These are phyloP conservation scores for Talaromyces rugulosus DNA, from an alignment of 2,329 filamentous ascomycete species.

Conservation along the genomic window DNA sequence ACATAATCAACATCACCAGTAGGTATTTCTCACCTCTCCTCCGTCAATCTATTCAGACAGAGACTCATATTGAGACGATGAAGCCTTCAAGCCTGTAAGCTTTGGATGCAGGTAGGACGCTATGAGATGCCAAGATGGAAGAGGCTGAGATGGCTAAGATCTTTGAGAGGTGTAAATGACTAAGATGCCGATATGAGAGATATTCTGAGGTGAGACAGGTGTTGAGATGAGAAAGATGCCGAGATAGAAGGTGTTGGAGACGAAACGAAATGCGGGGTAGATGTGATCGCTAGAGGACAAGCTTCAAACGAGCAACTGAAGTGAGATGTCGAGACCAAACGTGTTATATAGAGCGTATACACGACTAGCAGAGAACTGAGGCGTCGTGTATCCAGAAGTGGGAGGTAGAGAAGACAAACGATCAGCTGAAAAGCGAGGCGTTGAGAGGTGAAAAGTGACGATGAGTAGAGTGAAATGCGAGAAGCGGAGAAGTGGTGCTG, in stretches of 20 bases:
- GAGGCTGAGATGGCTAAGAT: neutral
- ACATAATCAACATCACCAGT: neutral
- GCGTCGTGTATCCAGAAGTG: neutral
- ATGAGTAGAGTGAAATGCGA: no score
- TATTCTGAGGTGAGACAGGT: neutral
- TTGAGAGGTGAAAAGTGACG: neutral
- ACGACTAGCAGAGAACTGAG: neutral
- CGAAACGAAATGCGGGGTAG: neutral
- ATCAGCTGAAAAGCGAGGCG: neutral
- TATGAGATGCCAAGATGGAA: neutral
- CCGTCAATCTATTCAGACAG: constrained; percentile 11
- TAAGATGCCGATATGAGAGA: no score
- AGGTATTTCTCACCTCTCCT: constrained; percentile 7
- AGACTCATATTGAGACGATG: constrained; percentile 8
- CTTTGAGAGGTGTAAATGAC: no score
- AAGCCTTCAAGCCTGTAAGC: neutral
- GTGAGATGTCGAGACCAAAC: neutral
- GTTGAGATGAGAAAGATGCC: neutral
- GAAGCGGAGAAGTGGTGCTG: neutral
- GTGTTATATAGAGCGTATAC: neutral
- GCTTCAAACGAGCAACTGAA: neutral
- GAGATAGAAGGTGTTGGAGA: neutral
- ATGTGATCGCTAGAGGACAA: neutral
- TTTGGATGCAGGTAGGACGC: neutral
- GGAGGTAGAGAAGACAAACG: neutral